phyloP scores from a whole-genome alignment of 345 rosid genomes.

The Dovyalis caffra region DNA sequence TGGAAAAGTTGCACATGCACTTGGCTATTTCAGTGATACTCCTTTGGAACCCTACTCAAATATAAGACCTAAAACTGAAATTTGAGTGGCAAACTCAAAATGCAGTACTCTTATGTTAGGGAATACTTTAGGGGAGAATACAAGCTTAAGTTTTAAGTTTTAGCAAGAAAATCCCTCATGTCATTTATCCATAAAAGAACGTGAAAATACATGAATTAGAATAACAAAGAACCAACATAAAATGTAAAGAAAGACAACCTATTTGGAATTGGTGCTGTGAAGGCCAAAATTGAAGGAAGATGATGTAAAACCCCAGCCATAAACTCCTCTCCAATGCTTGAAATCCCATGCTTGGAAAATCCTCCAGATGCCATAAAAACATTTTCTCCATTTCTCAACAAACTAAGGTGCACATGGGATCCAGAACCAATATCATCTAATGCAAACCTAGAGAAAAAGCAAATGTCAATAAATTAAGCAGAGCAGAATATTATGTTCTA shows the following conservation, averaged over 20 bases:
- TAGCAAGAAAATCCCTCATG: not conserved
- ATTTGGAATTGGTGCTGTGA: constrained; percentile 88
- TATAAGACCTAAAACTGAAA: not conserved
- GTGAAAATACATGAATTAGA: not conserved
- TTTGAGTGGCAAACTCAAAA: not conserved
- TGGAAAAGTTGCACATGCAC: not conserved
- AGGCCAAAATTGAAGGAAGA: constrained; percentile 83
- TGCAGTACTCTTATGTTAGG: too few species aligned
- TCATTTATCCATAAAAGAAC: not conserved
- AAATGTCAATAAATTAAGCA: not conserved
- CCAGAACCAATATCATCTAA: constrained; percentile 90
- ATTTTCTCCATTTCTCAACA: constrained; percentile 76
- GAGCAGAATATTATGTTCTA: not conserved
- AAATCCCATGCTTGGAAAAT: constrained; percentile 72
- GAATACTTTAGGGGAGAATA: too few species aligned
- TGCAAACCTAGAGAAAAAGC: constrained; percentile 53
- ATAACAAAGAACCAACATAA: not conserved
- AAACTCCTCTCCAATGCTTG: constrained; percentile 65
- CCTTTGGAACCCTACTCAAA: not conserved
- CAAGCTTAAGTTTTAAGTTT: not conserved
- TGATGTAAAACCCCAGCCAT: constrained; percentile 93
- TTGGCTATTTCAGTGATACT: not conserved
- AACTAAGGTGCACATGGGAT: constrained; percentile 88
- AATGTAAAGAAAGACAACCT: constrained; percentile 42
- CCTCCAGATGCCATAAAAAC: constrained; percentile 67